Base-by-base conservation (phyloP, 2,329 filamentous ascomycete genomes). In the Diaporthe sp. region DNA sequence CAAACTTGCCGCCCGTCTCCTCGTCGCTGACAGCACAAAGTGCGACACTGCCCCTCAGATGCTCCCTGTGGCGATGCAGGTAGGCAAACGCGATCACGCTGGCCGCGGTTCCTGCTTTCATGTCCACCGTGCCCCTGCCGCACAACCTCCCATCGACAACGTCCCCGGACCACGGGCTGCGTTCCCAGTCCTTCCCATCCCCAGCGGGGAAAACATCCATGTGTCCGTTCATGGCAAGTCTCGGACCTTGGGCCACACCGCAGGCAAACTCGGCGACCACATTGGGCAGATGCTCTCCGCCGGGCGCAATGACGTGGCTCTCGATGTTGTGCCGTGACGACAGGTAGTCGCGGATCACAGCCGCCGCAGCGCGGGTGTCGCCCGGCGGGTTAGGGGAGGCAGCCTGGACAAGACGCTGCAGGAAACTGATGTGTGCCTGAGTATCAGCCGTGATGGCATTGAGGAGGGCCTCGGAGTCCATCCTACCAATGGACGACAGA, bases 71-170 rank as follows among this genome's bases (percentile, higher is more conserved):
- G 42, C 71, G 61, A 70, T 79, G 75, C 9, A 86, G 77, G 57
- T 83, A 82, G 1, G 79, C 77, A 73, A 82, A 86, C 4, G 84
- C 85, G n/a, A 85, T 82, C 8, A 85, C 79, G 3, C 79, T 80
- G 0, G 85, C 84, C 2, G 83, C 84, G 7, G 83, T 86, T 0
- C 85, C 85, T 8, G 84, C 83, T 78, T 87, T 86, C 85, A 87
- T 86, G 74, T 86, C 85, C 1, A 86, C 85, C 0, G 80, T 82
- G 3, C 84, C 84, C 28, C 84, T 79, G 3, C 85, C 85, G 75
- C 83, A 80, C 25, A 86, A 79, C 13, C 80, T 79, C 6, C 80
- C 79, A 10, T 80, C 79, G 31, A 81, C 79, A 10, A 83, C 79
- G 34, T 84, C 78, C 17, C 84, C 83, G 17, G 84, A 84, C 79